Evolutionary conservation across 495 filamentous ascomycete species (phyloP).

Genomic region (Neurospora cerealis): DNA sequence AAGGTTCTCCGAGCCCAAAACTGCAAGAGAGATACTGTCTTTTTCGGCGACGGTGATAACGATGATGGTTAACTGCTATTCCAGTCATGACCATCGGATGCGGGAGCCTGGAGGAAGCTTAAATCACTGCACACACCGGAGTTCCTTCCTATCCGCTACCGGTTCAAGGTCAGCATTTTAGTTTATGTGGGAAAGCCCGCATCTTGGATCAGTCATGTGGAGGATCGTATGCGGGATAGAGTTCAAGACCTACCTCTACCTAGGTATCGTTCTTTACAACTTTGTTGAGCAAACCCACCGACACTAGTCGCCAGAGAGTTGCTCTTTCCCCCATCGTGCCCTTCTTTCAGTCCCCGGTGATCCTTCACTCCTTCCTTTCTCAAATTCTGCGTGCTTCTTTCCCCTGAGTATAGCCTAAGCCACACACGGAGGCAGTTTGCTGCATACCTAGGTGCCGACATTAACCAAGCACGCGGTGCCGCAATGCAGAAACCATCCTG

Average conservation of each 20-base stretch:
- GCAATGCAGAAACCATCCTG: neutral
- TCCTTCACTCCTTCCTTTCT: neutral
- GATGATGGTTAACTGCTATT: neutral
- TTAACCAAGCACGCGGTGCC: neutral
- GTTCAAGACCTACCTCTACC: neutral
- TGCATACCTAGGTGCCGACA: neutral
- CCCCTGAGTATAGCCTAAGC: neutral
- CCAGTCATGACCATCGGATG: neutral
- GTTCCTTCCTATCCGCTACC: neutral
- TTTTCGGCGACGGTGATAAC: neutral
- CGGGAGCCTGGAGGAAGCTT: neutral
- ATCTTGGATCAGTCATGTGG: neutral
- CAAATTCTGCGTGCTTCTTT: neutral
- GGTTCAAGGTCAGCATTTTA: neutral
- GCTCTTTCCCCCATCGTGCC: neutral
- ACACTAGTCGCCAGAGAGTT: neutral
- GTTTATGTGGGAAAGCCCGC: neutral
- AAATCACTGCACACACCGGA: neutral
- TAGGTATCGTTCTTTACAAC: neutral
- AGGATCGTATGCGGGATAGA: neutral
- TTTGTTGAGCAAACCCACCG: neutral
- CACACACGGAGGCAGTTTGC: neutral
- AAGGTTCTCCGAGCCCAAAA: neutral
- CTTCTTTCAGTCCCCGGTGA: neutral
- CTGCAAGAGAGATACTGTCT: neutral